Conservation (phyloP, 2,329 filamentous ascomycete genomes). For the Aureobasidium sp. region DNA sequence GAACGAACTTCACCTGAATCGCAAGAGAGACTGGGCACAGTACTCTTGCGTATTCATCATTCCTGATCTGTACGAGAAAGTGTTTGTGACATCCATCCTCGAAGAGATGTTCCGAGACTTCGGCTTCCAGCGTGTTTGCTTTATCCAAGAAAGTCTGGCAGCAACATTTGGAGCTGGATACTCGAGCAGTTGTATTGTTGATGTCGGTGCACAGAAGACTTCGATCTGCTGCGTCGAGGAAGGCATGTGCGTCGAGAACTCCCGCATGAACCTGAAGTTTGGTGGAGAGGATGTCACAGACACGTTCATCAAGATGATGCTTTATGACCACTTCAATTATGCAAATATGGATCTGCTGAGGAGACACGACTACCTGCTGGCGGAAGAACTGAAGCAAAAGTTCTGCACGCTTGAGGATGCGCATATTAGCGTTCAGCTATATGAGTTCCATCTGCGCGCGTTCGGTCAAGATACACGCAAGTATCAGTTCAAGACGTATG, state of each 20-base stretch:
- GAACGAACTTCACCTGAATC: slow-evolving; percentile 71
- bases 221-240: slow-evolving; percentile 96
- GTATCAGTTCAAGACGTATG: slow-evolving; percentile 94
- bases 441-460: slow-evolving; percentile 83
- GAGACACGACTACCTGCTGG: slow-evolving; percentile 85
- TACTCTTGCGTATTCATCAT: slow-evolving; percentile 98
- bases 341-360: slow-evolving; percentile 85
- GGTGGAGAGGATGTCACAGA: slow-evolving; percentile 91
- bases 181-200: slow-evolving; percentile 88
- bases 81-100: slow-evolving; percentile 77
- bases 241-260: slow-evolving; percentile 89
- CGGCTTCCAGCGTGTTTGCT: slow-evolving; percentile 80
- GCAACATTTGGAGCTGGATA: slow-evolving; percentile 94
- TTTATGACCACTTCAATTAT: slow-evolving; percentile 93
- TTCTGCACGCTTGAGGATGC: slow-evolving; percentile 87
- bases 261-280: slow-evolving; percentile 88
- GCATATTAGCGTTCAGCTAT: slow-evolving; percentile 80
- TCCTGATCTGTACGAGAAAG: slow-evolving; percentile 92
- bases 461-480: slow-evolving; percentile 84
- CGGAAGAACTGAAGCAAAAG: slow-evolving; percentile 91
- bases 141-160: slow-evolving; percentile 93
- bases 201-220: slow-evolving; percentile 95
- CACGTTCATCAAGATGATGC: slow-evolving; percentile 95
- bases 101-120: slow-evolving; percentile 84
- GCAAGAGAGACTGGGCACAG: slow-evolving; percentile 74